Evolutionary conservation across 2,329 filamentous ascomycete genomes (phyloP).

Genomic region (Fusarium fracticaudum): DNA sequence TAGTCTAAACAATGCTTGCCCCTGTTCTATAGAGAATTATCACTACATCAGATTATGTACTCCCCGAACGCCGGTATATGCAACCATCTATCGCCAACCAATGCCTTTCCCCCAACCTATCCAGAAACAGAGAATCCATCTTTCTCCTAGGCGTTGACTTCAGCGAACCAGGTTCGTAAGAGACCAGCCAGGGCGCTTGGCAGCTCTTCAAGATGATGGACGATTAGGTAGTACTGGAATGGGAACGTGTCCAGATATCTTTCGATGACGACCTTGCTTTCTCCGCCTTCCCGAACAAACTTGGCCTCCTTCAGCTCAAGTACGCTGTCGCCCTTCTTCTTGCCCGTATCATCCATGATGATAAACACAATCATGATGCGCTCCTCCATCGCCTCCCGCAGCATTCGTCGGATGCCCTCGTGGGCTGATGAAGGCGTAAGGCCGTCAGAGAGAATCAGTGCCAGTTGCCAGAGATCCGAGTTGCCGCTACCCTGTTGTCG

Average conservation of each 20-base stretch:
- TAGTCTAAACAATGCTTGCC: not conserved
- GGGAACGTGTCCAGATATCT: conserved; percentile 96
- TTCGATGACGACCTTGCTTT: conserved; percentile 80
- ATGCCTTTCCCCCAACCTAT: not conserved
- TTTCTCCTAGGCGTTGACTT: conserved; percentile 60
- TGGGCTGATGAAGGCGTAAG: conserved; percentile 86
- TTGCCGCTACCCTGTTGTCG: conserved; percentile 65
- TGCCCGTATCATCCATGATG: conserved; percentile 78
- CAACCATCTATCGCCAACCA: not conserved
- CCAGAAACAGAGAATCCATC: not conserved
- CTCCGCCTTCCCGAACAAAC: conserved; percentile 74
- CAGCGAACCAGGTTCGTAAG: conserved; percentile 94
- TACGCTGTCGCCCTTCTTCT: conserved; percentile 71
- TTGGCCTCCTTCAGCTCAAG: conserved; percentile 88
- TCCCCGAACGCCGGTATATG: conserved; percentile 24
- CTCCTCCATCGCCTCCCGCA: conserved; percentile 90
- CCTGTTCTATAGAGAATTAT: not conserved
- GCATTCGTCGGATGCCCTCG: conserved; percentile 80
- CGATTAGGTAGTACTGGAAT: conserved; percentile 96
- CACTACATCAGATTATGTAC: not conserved
- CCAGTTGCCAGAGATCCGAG: conserved; percentile 91
- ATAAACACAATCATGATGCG: conserved; percentile 99
- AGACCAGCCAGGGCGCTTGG: conserved; percentile 87
- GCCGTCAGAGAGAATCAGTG: conserved; percentile 92
- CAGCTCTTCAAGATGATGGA: conserved; percentile 89